phyloP scores from a whole-genome alignment of 2,329 filamentous ascomycete species.

The Colletotrichum sp. region DNA sequence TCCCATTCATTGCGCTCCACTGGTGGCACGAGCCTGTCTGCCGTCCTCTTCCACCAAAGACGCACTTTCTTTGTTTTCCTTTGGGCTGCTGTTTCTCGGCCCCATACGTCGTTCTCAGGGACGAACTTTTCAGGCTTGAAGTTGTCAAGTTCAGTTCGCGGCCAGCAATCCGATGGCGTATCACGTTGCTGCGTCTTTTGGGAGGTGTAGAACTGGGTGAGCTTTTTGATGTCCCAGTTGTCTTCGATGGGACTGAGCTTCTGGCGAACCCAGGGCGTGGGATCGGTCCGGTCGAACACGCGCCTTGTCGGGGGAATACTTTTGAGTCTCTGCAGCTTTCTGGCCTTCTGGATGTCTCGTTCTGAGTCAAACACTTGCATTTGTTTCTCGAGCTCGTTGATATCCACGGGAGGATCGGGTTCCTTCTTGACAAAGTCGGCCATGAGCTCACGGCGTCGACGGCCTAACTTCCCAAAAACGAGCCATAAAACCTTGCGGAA shows the following conservation, averaged over 20 bases:
- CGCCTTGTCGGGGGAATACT: not conserved
- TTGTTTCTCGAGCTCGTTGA: conserved; percentile 42
- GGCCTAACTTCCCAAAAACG: conserved; percentile 59
- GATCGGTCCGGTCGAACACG: not conserved
- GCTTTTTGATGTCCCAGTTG: conserved; percentile 53
- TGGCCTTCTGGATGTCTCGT: not conserved
- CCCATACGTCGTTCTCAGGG: conserved; percentile 55
- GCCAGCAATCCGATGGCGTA: conserved; percentile 29
- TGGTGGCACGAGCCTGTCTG: conserved; percentile 58
- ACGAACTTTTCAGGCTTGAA: conserved; percentile 40
- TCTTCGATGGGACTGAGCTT: conserved; percentile 40
- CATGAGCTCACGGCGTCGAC: conserved; percentile 54
- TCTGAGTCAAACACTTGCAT: not conserved
- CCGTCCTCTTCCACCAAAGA: conserved; percentile 51
- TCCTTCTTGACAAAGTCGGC: conserved; percentile 36
- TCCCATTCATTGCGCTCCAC: conserved; percentile 61
- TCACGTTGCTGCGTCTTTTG: conserved; percentile 41
- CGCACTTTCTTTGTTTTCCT: conserved; percentile 47
- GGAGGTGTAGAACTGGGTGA: conserved; percentile 44
- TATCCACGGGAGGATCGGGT: conserved; percentile 41
- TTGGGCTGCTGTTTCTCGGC: conserved; percentile 44
- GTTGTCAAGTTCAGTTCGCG: conserved; percentile 22
- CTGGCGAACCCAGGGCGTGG: conserved; percentile 31
- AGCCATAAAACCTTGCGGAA: conserved; percentile 53
- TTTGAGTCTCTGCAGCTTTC: conserved; percentile 1